phyloP scores from a whole-genome alignment of 768 basidiomycete species.

The Pleurotus sapidus region DNA sequence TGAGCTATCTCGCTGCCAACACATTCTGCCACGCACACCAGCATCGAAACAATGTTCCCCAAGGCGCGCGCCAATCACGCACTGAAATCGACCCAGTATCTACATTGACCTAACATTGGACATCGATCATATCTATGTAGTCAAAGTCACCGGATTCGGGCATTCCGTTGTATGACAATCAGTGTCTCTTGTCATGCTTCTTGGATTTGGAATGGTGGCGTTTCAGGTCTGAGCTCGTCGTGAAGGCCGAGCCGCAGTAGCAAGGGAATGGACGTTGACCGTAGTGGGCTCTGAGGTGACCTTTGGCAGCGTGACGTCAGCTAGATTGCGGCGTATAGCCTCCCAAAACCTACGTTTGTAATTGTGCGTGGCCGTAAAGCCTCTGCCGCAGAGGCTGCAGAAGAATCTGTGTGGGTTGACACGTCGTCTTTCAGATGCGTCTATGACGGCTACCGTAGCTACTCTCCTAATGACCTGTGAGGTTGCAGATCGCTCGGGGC shows the following conservation, averaged over 20 bases:
- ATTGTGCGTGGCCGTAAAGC: constrained; percentile 1
- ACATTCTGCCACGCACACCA: no score
- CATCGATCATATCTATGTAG: no score
- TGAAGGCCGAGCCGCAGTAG: background rate
- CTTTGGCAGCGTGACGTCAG: background rate
- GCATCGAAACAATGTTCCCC: no score
- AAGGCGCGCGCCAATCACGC: no score
- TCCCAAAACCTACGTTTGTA: background rate
- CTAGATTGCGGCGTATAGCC: no score
- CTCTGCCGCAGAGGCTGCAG: background rate
- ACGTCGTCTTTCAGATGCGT: background rate
- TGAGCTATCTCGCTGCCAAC: no score
- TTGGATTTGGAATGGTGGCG: background rate
- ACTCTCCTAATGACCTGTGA: background rate
- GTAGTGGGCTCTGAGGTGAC: background rate
- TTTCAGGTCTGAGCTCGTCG: background rate
- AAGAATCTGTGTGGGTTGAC: background rate
- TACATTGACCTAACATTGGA: no score
- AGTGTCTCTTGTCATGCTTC: background rate
- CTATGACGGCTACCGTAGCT: background rate
- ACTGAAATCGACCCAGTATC: no score
- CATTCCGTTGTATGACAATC: background rate
- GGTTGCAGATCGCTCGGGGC: no score
- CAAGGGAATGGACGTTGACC: background rate
- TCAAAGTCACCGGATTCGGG: no score